Base-by-base conservation (phyloP, 108 stramenopile species). In the Fragilaria radians region DNA sequence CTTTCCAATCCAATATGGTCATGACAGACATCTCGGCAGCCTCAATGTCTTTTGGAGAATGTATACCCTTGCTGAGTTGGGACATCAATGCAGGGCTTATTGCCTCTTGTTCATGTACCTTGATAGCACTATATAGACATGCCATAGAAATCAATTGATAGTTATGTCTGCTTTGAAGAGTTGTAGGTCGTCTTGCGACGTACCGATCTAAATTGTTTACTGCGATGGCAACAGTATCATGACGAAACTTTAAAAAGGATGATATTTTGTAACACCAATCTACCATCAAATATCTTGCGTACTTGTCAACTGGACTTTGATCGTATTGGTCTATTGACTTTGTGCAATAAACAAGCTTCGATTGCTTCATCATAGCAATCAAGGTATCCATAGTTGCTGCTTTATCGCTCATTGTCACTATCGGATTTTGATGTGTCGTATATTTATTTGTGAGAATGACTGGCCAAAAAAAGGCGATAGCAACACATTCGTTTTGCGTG, bases 181-280 rank as follows among this genome's bases (percentile, higher is more conserved):
- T 14, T 11, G 7, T 7, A 11, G 7, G 36, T 42, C 36, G 7
- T 42, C 14, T 14, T 63, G 70, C 59, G 67, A 86, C 50, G 67
- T 80, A 81, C 18, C 81, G 81, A 77, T 86, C 85, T 27, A 81
- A 63, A 57, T 77, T 80, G 23, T 67, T 59, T 64, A 86, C 63
- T 26, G 85, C 77, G 48, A 81, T 52, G 1, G 67, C 68, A 51
- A 80, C 78, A 17, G 77, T 81, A 51, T 82, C 79, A 17, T 73
- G 70, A 5, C 58, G 55, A 45, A 82, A 76, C 4, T 68, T 50
- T 56, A 76, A 76, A 62, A 68, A 80, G 57, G 78, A 77, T 28
- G 76, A 74, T 22, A 82, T 76, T 19, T 80, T 62, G 48, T 68
- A 70, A 25, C 77, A 74, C 85, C 85, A 86, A 49, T 70, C 70